Evolutionary conservation across 176 grass and related monocot genomes (phyloP), one percentile per base, ranked within the genome.

Genomic region (Pontederia paniculata): DNA sequence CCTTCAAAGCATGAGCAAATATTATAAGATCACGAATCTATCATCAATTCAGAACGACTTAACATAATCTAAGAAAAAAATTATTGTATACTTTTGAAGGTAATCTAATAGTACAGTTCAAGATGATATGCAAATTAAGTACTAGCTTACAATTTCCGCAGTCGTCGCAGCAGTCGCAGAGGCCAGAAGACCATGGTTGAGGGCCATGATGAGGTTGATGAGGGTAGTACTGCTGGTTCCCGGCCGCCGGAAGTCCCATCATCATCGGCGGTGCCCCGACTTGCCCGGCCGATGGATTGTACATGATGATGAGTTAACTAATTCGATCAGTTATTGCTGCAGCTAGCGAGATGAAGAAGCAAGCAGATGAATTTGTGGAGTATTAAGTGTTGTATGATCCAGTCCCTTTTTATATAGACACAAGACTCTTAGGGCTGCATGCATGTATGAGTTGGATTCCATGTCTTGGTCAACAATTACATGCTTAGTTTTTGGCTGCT

Each of bases 161-260:
- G 73, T 94, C 80, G 45, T 78, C 77, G 57, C 45, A 69, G 74
- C 83, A 88, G 58, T 81, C 83, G 42, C 23, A 94, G 12, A 94
- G 88, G 50, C 80, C 74, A 9, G 70, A 54, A 0, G 83, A 81
- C 83, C 88, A 84, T 6, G 43, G 8, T 20, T 68, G 65, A 45
- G 37, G n/a, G 4, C 14, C 56, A 14, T 2, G 13, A 42, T 42
- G 10, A 11, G 4, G 23, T 6, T 37, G 3, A 6, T 37, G n/a
- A 12, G 14, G 7, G 48, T 17, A 7, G 48, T 17, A 13, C 1
- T n/a, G n/a, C n/a, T n/a, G n/a, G n/a, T n/a, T n/a, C n/a, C 48
- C 48, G 48, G 48, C 15, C n/a, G 12, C 11, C 15, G 48, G 48
- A 50, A 15, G 5, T 50, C 48, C 48, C 56, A 59, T 15, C 23